Evolutionary conservation across 2,329 filamentous ascomycete species (phyloP), one percentile per base, ranked within the genome.

Genomic region (Ilyonectria sp.): DNA sequence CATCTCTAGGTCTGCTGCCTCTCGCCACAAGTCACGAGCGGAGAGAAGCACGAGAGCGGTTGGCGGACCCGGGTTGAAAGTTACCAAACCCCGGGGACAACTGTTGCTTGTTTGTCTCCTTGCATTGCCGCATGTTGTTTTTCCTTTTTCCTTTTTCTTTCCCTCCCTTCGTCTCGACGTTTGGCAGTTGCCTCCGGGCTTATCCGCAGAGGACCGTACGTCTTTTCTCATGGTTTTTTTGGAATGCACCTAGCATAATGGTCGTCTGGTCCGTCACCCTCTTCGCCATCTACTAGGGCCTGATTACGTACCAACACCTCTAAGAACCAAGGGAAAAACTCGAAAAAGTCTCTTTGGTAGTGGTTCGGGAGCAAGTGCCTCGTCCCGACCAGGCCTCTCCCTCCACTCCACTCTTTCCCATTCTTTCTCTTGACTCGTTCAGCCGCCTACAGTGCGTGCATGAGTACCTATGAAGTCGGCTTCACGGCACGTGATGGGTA

Each of bases 371-470:
- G 17, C 26, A 52, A 33, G 29, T 31, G 26, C 31, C 33, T 62
- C 43, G 31, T 40, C 59, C 59, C 52, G 50, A 49, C 59, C 53
- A 15, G 40, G 26, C 40, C 52, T 55, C 60, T 31, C 23, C 23
- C 43, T 26, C 29, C 52, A 40, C 60, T 31, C 60, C 60, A 62
- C 60, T 56, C 60, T 56, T 56, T 62, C 52, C 56, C 60, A 62
- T 62, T 62, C 60, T 62, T 62, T 33, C 31, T 21, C 50, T 37
- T 35, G 50, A 53, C 50, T 53, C 50, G 10, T 46, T 46, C 44
- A 46, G 44, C 21, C 31, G 13, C 11, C 37, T 50, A 53, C 49
- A 53, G 49, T 53, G 50, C 31, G 31, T 35, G n/a, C 50, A 53
- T 37, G 7, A 8, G 23, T 21, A 21, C 21, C 21, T 21, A 21